These are phyloP conservation scores for Phytophthora uliginosa DNA, from an alignment of 352 stramenopile genomes.

Conservation along the genomic window DNA sequence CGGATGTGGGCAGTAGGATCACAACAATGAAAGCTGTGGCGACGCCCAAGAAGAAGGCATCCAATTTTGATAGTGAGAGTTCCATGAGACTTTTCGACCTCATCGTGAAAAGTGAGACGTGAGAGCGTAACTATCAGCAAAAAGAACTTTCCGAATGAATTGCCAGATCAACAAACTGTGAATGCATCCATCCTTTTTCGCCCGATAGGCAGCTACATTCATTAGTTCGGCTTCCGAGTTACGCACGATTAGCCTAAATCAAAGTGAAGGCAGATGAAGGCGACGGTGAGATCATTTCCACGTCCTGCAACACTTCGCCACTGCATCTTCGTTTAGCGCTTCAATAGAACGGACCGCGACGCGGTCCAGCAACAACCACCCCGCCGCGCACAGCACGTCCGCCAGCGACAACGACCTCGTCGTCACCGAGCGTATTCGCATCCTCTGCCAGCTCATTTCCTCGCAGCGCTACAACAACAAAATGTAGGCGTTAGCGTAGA, in stretches of 20 bases:
- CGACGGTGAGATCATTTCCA: not conserved
- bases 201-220: not conserved
- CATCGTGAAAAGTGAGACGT: not conserved
- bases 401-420: conserved; percentile 35
- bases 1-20: not conserved
- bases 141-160: not conserved
- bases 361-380: conserved; percentile 30
- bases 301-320: not conserved
- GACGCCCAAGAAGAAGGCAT: conserved; percentile 12
- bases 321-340: not conserved
- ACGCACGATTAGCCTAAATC: not conserved
- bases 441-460: conserved; percentile 15
- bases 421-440: not conserved
- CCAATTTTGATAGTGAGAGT: not conserved
- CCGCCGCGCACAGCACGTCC: conserved; percentile 26
- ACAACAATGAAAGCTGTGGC: not conserved
- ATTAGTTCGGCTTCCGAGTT: not conserved
- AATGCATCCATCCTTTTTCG: no score
- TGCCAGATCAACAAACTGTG: not conserved
- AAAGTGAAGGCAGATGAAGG: not conserved
- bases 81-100: conserved; percentile 1
- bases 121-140: not conserved
- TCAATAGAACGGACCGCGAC: conserved; percentile 31
- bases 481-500: not conserved
- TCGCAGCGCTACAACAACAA: conserved; percentile 26